Conservation (phyloP, 164 flowering plant species). For the Kalanchoe fedtschenkoi region DNA sequence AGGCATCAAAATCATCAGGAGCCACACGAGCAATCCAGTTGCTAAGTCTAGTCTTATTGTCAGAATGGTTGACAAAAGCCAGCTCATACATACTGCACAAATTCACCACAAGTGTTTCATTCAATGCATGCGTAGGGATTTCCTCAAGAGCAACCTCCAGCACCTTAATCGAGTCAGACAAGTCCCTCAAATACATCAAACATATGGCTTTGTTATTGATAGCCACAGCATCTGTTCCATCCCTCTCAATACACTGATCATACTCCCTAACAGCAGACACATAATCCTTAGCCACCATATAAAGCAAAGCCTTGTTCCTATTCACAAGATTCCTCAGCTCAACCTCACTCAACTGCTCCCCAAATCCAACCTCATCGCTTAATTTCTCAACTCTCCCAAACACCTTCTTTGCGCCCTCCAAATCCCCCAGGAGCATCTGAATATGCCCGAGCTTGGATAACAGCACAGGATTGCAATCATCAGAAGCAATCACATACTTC, state of each 20-base stretch:
- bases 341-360: conserved; percentile 21
- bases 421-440: conserved; percentile 79
- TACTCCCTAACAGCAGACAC: conserved; percentile 93
- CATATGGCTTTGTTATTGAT: conserved; percentile 85
- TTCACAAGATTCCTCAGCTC: conserved; percentile 54
- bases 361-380: conserved; percentile 17
- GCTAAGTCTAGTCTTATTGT: conserved; percentile 73
- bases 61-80: conserved; percentile 87
- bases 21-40: conserved; percentile 95
- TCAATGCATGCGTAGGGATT: conserved; percentile 67
- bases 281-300: conserved; percentile 84
- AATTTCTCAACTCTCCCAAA: conserved; percentile 43
- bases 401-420: conserved; percentile 57
- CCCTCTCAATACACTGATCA: conserved; percentile 82
- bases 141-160: conserved; percentile 80
- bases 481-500: conserved; percentile 19
- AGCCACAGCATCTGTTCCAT: conserved; percentile 58
- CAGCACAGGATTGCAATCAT: conserved; percentile 29
- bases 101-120: conserved; percentile 85
- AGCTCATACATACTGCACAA: conserved; percentile 96
- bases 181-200: conserved; percentile 94
- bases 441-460: conserved; percentile 70
- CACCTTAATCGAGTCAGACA: conserved; percentile 88
- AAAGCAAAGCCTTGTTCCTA: conserved; percentile 73
- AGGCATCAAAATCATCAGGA: conserved; percentile 93